Evolutionary conservation across 768 basidiomycete species (phyloP).

Genomic region (Podaxis sp.): DNA sequence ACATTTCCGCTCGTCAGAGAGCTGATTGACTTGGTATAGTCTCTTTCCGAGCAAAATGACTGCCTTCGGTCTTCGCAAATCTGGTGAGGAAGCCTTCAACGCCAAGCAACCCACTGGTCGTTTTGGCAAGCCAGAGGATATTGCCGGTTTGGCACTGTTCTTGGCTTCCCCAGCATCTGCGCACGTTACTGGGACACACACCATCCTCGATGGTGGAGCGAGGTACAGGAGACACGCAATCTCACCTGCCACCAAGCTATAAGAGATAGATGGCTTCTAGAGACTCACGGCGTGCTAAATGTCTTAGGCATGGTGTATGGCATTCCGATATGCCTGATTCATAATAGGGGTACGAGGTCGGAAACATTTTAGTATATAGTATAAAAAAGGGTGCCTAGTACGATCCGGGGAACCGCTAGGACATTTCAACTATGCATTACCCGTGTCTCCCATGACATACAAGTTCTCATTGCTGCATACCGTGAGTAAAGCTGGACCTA

Average conservation of each 20-base stretch:
- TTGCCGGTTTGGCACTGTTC: slow-evolving; percentile 69
- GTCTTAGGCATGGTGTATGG: no score
- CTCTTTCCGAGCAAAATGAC: slow-evolving; percentile 88
- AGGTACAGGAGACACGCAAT: slow-evolving; percentile 25
- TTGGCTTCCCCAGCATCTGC: slow-evolving; percentile 67
- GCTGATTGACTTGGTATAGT: slow-evolving; percentile 7
- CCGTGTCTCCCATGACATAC: no score
- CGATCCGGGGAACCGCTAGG: no score
- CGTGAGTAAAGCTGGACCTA: no score
- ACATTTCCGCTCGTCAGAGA: neutral
- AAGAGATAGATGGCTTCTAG: slow-evolving; percentile 2
- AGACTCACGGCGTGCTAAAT: neutral
- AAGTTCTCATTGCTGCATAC: no score
- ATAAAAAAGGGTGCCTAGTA: no score
- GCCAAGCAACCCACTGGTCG: slow-evolving; percentile 66
- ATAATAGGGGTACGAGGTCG: no score
- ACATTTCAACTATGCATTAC: no score
- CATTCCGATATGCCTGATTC: no score
- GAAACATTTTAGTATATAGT: no score
- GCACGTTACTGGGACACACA: slow-evolving; percentile 72
- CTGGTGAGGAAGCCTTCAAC: slow-evolving; percentile 49
- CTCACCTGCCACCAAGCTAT: slow-evolving; percentile 31
- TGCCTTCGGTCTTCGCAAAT: slow-evolving; percentile 55
- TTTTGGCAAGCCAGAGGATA: slow-evolving; percentile 57
- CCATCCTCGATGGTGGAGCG: slow-evolving; percentile 66